A percentile compares a stretch with the other conserved stretches of the same genome.
These are phyloP conservation scores for Wilhelminamyces savonicus DNA, from an alignment of 805 yeast genomes.

Conservation along the genomic window DNA sequence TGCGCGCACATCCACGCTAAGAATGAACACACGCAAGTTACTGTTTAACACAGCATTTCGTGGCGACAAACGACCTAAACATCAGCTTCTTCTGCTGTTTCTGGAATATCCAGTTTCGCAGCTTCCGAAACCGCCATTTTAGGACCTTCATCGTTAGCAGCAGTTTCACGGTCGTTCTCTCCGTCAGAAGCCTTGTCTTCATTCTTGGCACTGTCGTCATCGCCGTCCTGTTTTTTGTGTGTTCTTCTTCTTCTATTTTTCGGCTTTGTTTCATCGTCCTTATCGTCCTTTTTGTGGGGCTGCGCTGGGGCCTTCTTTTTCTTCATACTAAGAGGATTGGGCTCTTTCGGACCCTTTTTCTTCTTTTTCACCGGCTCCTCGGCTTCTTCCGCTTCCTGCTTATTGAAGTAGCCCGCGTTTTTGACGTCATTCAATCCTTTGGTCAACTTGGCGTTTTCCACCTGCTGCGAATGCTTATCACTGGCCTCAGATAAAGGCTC, in stretches of 20 bases:
- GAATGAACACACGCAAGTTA: too few relatives aligned
- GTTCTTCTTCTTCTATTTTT: constrained; percentile 8
- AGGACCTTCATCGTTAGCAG: background rate
- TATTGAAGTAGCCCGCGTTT: constrained; percentile 34
- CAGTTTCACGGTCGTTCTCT: constrained; percentile 1
- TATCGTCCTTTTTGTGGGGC: background rate
- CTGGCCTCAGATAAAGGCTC: constrained; percentile 85
- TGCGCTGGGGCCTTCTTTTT: constrained; percentile 44
- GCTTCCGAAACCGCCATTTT: too few relatives aligned
- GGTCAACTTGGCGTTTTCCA: constrained; percentile 64
- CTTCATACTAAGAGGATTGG: constrained; percentile 87
- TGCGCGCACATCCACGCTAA: too few relatives aligned
- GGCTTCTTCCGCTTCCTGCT: constrained; percentile 14
- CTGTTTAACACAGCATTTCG: too few relatives aligned
- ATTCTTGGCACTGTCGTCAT: background rate
- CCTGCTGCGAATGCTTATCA: constrained; percentile 22
- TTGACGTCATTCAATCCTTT: constrained; percentile 71
- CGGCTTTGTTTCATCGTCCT: too few relatives aligned
- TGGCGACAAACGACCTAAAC: too few relatives aligned
- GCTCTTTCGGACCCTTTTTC: constrained; percentile 70
- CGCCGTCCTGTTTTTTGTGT: constrained; percentile 6
- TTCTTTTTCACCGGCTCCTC: constrained; percentile 18
- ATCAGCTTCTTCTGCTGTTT: too few relatives aligned
- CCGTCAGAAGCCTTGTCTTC: background rate
- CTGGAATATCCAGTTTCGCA: too few relatives aligned